Evolutionary conservation across 2,329 filamentous ascomycete species (phyloP).

Genomic region (Colletotrichum australisinense): DNA sequence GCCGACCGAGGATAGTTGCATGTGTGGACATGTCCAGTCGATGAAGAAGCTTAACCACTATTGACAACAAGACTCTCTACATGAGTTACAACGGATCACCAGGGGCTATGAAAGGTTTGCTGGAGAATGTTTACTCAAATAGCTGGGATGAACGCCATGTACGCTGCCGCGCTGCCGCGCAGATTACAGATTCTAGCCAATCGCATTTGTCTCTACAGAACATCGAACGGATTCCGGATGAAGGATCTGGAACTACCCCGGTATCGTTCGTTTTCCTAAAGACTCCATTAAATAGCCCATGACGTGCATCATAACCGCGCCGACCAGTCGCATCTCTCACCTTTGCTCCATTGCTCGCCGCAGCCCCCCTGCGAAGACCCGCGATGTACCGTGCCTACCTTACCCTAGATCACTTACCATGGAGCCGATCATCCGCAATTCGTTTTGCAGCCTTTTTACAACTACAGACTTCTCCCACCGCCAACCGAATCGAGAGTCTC

Average conservation of each 20-base stretch:
- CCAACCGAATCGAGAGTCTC: background rate
- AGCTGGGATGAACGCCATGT: constrained; percentile 14
- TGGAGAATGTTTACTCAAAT: background rate
- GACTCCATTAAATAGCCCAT: background rate
- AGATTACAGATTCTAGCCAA: background rate
- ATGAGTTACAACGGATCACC: background rate
- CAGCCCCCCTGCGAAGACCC: background rate
- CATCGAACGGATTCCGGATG: no score
- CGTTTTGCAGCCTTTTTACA: background rate
- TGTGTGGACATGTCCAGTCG: no score
- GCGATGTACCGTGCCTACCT: background rate
- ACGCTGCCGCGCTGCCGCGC: background rate
- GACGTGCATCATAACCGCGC: background rate
- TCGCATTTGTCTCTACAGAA: constrained; percentile 6
- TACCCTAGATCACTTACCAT: background rate
- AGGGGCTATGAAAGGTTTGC: background rate
- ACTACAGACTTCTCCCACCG: background rate
- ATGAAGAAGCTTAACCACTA: background rate
- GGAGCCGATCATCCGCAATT: background rate
- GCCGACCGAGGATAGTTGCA: no score
- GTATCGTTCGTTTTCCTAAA: background rate
- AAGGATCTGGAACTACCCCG: background rate
- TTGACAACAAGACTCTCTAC: background rate
- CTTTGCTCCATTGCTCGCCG: background rate
- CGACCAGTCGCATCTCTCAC: constrained; percentile 15